Base-by-base conservation (phyloP, 75 land plant genomes). In the Cunninghamia lanceolata region DNA sequence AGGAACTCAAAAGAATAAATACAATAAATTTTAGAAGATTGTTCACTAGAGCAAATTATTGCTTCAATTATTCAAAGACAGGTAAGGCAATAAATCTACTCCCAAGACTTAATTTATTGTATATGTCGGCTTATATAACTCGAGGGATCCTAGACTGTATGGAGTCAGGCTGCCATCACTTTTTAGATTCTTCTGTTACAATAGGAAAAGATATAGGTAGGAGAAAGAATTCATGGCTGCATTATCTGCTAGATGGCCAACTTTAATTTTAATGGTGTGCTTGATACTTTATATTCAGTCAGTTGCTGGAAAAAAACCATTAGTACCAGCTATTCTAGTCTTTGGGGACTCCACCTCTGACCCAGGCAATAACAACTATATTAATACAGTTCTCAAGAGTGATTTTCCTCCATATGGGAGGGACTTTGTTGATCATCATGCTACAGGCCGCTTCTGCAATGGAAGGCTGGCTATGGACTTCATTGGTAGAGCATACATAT, bases 301-400 rank as follows among this genome's bases (percentile, higher is more conserved):
- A 34, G 34, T 73, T 73, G 36, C 36, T 2, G 36, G 4, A 9
- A 73, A 11, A 34, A 9, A 10, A 70, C 9, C 81, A 35, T 75
- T 76, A 25, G 90, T 83, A 52, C 77, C 90, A 83, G 90, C 79
- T 14, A 2, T 89, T 63, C 45, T 88, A 11, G 45, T 87, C 36
- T 89, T 86, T 77, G 88, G 90, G 32, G 90, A 89, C 81, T 89
- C 90, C 9, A 89, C 90, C 1, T 89, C 87, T 16, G 90, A 89
- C 74, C 53, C 89, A 42, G 90, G 90, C 38, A 89, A 89, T 54
- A 89, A 89, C 82, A 82, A 89, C 42, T 40, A 83, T 38, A 39
- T 89, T 10, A 9, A 40, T 53, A 89, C 88, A 21, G 0, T 76
- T 9, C 85, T 75, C 13, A 82, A 84, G 42, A 68, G 89, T 11